Evolutionary conservation across 139 green algal genomes (phyloP).

Genomic region (Spirogloea muscicola): DNA sequence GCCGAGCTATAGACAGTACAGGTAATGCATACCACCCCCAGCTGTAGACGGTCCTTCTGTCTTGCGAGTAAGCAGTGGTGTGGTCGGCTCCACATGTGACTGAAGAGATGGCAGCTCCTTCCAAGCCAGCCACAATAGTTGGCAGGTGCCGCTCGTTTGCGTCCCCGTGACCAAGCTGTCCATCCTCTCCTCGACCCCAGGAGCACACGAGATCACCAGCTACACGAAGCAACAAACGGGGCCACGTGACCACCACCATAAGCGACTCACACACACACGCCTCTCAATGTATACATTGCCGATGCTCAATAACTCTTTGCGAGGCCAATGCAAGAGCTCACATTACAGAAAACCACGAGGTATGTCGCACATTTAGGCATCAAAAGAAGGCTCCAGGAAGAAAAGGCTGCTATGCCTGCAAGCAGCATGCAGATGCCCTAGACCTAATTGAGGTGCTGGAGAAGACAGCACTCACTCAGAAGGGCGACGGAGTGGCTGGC

Average conservation of each 20-base stretch:
- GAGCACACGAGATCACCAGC: conserved; percentile 34
- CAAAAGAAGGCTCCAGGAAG: background rate
- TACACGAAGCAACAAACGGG: too few relatives aligned
- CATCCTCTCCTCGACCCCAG: conserved; percentile 84
- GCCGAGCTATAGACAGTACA: too few relatives aligned
- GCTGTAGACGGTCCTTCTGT: conserved; percentile 61
- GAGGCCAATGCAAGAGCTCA: too few relatives aligned
- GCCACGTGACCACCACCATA: too few relatives aligned
- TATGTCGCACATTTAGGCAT: background rate
- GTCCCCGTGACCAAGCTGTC: conserved; percentile 55
- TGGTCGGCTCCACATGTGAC: conserved; percentile 75
- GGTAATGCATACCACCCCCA: conserved; percentile 76
- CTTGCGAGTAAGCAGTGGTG: conserved; percentile 61
- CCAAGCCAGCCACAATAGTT: conserved; percentile 15
- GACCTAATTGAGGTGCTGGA: background rate
- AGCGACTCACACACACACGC: too few relatives aligned
- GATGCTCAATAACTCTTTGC: too few relatives aligned
- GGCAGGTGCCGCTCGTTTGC: conserved; percentile 29
- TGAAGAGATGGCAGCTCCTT: conserved; percentile 55
- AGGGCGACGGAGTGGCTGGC: conserved; percentile 31
- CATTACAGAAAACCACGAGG: background rate
- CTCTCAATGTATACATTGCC: too few relatives aligned
- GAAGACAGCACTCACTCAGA: conserved; percentile 20
- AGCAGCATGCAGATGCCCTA: background rate
- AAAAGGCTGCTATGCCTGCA: background rate